These are phyloP conservation scores for Prunella vulgaris DNA, from an alignment of 257 asterid species.

Conservation along the genomic window DNA sequence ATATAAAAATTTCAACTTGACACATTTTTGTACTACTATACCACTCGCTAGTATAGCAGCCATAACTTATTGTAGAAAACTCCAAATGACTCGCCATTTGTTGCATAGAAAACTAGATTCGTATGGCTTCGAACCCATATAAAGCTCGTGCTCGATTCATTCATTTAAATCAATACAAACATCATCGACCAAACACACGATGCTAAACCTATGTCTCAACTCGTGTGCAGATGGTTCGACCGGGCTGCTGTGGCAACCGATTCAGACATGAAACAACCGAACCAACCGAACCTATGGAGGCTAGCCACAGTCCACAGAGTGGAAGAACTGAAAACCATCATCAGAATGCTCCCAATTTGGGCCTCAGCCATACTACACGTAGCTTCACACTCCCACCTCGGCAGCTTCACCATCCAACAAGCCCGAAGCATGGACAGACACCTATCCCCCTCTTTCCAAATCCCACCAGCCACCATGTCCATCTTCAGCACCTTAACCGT, in stretches of 20 bases:
- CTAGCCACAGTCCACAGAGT: conserved; percentile 71
- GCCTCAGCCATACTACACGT: conserved; percentile 51
- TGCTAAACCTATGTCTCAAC: neutral
- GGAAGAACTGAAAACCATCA: conserved; percentile 69
- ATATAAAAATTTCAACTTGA: neutral
- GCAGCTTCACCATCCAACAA: conserved; percentile 69
- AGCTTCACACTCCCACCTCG: conserved; percentile 53
- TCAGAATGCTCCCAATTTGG: conserved; percentile 72
- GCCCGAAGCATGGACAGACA: conserved; percentile 77
- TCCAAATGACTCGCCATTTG: neutral
- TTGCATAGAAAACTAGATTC: neutral
- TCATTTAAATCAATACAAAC: neutral
- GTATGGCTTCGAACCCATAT: neutral
- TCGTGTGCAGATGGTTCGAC: conserved; percentile 55
- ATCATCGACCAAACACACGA: neutral
- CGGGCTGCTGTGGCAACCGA: conserved; percentile 55
- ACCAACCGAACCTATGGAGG: conserved; percentile 59
- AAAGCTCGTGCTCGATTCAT: too few relatives aligned
- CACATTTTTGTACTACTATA: neutral
- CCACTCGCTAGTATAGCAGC: neutral
- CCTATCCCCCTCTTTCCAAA: conserved; percentile 45
- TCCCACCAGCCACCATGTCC: conserved; percentile 73
- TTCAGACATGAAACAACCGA: conserved; percentile 32
- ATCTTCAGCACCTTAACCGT: conserved; percentile 60
- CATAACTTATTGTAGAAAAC: neutral